Base-by-base conservation (phyloP, 2,329 filamentous ascomycete species). In the Fusarium poae region DNA sequence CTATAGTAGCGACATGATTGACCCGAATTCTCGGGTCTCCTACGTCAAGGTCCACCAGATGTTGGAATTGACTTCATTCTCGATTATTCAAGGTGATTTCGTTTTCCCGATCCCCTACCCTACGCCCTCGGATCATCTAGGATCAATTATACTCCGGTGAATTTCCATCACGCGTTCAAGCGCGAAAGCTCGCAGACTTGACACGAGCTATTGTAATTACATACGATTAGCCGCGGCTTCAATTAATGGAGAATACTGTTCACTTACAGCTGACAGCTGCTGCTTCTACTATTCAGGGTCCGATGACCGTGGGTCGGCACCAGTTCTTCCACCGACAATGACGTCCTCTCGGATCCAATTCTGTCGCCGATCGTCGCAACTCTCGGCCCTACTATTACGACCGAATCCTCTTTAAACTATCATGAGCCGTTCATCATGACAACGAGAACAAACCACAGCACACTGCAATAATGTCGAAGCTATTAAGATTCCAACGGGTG, bases 381-480 rank as follows among this genome's bases (percentile, higher is more conserved):
- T 9, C 30, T 67, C 67, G 67, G 67, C 48, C 2, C 67, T 59
- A 70, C 30, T 55, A 68, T 3, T 70, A 39, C 2, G 2, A 6
- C 67, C 67, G 67, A 68, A 7, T 6, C 25, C 37, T 70, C 59
- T 70, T 70, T 70, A 65, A 70, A 68, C 67, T 65, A 70, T 70
- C 58, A 70, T 42, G 39, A 68, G 54, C 51, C 46, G 32, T 58
- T 49, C 39, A 45, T 67, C 46, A 62, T 65, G 55, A 54, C 48
- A 34, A 34, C 48, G 39, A 16, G n/a, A 20, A n/a, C 23, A 27
- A 23, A 52, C 18, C n/a, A 55, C 32, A 32, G 29, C 55, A 25
- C 21, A 52, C 34, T 59, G 43, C 42, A 50, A 64, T 39, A 48
- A 69, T 69, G 67, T 70, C 62, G 43, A 58, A 43, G 23, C 27